phyloP scores from a whole-genome alignment of 2,329 filamentous ascomycete genomes.

The Aureobasidium pullulans region DNA sequence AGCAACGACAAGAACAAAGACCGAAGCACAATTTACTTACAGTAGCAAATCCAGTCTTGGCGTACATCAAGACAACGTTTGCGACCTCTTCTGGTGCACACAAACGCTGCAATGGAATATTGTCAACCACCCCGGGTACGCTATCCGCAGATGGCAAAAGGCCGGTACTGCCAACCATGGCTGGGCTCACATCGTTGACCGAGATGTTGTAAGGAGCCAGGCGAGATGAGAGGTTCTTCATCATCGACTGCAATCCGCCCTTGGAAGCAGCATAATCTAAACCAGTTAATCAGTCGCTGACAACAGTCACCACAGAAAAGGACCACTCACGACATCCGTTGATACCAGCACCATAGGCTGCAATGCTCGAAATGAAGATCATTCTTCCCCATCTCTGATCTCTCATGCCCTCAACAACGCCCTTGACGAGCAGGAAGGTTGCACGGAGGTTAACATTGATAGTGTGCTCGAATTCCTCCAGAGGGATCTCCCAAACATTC shows the following conservation, averaged over 20 bases:
- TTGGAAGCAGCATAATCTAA: slow-evolving; percentile 23
- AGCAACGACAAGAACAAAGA: background rate
- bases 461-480: slow-evolving; percentile 59
- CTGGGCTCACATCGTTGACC: slow-evolving; percentile 61
- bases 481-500: slow-evolving; percentile 50
- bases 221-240: slow-evolving; percentile 55
- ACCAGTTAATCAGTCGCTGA: background rate
- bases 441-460: slow-evolving; percentile 56
- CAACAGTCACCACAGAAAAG: background rate
- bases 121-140: slow-evolving; percentile 49
- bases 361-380: slow-evolving; percentile 57
- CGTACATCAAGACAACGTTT: slow-evolving; percentile 54
- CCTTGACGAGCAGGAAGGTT: slow-evolving; percentile 55
- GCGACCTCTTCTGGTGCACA: slow-evolving; percentile 54
- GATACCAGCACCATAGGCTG: slow-evolving; percentile 55
- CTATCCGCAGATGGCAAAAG: slow-evolving; percentile 52
- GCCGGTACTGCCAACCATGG: slow-evolving; percentile 52
- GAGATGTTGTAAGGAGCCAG: slow-evolving; percentile 55
- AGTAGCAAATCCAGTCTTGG: slow-evolving; percentile 44
- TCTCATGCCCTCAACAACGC: slow-evolving; percentile 55
- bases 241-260: slow-evolving; percentile 53
- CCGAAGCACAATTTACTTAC: background rate
- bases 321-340: slow-evolving; percentile 47
- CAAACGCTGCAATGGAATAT: slow-evolving; percentile 52
- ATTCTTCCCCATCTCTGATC: slow-evolving; percentile 55